Evolutionary conservation across 2,329 filamentous ascomycete genomes (phyloP).

Genomic region (Neofusicoccum sp.): DNA sequence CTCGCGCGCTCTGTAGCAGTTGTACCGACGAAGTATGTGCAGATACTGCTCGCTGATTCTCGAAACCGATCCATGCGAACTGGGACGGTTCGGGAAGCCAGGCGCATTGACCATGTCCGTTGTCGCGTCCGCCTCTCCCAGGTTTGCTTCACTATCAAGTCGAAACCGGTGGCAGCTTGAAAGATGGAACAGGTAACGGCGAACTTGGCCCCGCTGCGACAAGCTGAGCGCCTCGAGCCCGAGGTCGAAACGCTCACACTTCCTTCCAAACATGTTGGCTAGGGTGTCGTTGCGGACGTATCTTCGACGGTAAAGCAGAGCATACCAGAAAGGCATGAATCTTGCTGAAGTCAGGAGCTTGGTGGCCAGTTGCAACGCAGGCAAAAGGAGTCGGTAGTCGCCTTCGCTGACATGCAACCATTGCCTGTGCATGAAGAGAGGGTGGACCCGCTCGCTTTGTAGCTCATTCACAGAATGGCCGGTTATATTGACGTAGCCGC

Average conservation of each 20-base stretch:
- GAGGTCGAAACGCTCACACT: not conserved
- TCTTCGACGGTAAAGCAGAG: not conserved
- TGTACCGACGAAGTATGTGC: not conserved
- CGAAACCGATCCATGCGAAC: not conserved
- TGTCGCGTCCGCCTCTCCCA: constrained; percentile 9
- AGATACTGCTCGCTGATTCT: constrained; percentile 8
- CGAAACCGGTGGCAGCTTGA: not conserved
- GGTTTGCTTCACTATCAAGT: not conserved
- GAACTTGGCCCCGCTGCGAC: not conserved
- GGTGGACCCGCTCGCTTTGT: not conserved
- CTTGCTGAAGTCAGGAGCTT: not conserved
- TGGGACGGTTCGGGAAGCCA: not conserved
- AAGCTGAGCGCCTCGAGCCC: not conserved
- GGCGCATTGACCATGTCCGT: not conserved
- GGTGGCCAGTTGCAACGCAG: constrained; percentile 4
- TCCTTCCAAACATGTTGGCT: not conserved
- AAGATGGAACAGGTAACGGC: not conserved
- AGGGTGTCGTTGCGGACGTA: not conserved
- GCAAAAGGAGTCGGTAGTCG: not conserved
- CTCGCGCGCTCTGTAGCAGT: not conserved
- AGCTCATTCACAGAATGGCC: not conserved
- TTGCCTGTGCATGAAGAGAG: not conserved
- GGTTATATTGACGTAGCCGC: constrained; percentile 5
- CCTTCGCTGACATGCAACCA: not conserved
- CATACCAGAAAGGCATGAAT: constrained; percentile 8